Evolutionary conservation across 2,329 filamentous ascomycete genomes (phyloP), one percentile per base, ranked within the genome.

Genomic region (Lachnellula hyalina): DNA sequence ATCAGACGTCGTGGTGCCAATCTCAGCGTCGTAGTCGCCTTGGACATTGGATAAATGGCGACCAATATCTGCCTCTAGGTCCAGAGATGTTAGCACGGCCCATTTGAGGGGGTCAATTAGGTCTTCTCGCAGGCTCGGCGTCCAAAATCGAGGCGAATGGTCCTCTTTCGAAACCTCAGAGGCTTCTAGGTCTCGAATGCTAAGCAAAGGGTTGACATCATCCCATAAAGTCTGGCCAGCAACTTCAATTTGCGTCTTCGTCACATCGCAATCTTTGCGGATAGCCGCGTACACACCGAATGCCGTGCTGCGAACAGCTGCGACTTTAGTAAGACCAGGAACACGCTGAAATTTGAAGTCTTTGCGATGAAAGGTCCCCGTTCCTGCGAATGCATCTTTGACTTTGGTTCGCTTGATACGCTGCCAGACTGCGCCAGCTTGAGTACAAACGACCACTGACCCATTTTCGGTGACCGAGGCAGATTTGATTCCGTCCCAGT

Each of bases 331-430:
- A 53, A 99, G 82, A 42, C 89, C 91, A 1, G 94, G 87, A 8
- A 99, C 84, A 54, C 94, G 85, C 65, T 93, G 86, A 63, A 97
- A 99, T 69, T 99, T 99, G 76, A 95, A 96, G 67, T 96, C 91
- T 63, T 95, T 96, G 12, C 83, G 81, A 64, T 84, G 88, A 35
- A 79, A 76, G 21, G 85, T 83, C 5, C 74, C 75, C 12, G 73
- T 55, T 3, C 74, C 75, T 12, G 74, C 55, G 35, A 63, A 64
- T 0, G 82, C 77, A 61, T 87, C 84, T 65, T 96, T 95, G 49
- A 87, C 85, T 61, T 93, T 96, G 25, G 82, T 79, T 57, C 94
- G 83, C 66, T 90, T 90, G 50, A 94, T 85, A 55, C 93, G 86
- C 62, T 86, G 86, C 93, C 93, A 99, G 0, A 96, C 93, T 47